These are phyloP conservation scores for Juncus effusus DNA, from an alignment of 176 grass and related monocot species.

Conservation along the genomic window DNA sequence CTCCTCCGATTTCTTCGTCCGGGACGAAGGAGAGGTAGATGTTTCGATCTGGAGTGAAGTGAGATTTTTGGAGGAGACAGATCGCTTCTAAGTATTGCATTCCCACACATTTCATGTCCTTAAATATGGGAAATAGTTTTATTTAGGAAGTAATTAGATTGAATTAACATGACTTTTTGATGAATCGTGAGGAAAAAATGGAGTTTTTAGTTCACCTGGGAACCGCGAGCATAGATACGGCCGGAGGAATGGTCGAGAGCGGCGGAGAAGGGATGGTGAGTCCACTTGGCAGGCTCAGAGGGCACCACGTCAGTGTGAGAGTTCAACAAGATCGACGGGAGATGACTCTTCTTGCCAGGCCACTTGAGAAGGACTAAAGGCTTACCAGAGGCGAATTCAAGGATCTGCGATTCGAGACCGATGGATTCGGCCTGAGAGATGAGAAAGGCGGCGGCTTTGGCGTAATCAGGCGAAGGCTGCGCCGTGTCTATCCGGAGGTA, in stretches of 20 bases:
- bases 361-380: constrained; percentile 75
- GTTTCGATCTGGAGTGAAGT: constrained; percentile 62
- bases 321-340: constrained; percentile 76
- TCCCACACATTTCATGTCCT: constrained; percentile 99
- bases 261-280: constrained; percentile 77
- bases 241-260: constrained; percentile 47
- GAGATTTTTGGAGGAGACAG: constrained; percentile 39
- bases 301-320: constrained; percentile 97
- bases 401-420: constrained; percentile 53
- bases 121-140: not conserved
- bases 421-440: constrained; percentile 37
- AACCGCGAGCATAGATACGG: constrained; percentile 77
- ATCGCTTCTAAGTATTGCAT: constrained; percentile 98
- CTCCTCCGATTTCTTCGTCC: constrained; percentile 85
- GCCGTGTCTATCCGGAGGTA: constrained; percentile 95
- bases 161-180: not conserved
- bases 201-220: constrained; percentile 41
- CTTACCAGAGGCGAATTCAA: constrained; percentile 68
- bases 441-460: constrained; percentile 54
- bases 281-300: constrained; percentile 79
- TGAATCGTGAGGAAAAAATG: too few relatives aligned
- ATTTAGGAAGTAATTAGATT: constrained; percentile 2
- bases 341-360: constrained; percentile 50
- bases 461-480: constrained; percentile 76
- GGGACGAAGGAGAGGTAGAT: constrained; percentile 89